Evolutionary conservation across 306 rosid species (phyloP).

Genomic region (Lagenaria siceraria): DNA sequence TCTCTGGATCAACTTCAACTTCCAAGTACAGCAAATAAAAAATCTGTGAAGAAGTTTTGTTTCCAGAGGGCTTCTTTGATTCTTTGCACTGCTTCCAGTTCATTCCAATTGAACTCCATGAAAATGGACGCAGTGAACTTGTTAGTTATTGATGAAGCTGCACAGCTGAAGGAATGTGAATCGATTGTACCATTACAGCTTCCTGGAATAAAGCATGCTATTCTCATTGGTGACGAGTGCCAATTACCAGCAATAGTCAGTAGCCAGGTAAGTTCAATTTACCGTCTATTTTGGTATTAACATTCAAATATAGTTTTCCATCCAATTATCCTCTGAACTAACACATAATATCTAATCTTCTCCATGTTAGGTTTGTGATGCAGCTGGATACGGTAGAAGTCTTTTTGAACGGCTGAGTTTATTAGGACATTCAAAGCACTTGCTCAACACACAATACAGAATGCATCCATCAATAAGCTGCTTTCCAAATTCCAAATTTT

Average conservation of each 20-base stretch:
- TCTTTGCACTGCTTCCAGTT: constrained; percentile 60
- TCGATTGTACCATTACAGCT: constrained; percentile 61
- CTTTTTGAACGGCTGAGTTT: constrained; percentile 53
- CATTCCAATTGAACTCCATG: constrained; percentile 38
- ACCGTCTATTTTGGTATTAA: not conserved
- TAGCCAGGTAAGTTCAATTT: constrained; percentile 27
- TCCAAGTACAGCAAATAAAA: constrained; percentile 20
- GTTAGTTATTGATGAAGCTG: constrained; percentile 78
- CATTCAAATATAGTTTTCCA: not conserved
- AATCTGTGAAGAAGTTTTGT: constrained; percentile 33
- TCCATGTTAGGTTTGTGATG: constrained; percentile 26
- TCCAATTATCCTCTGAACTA: constrained; percentile 16
- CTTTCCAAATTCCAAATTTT: constrained; percentile 56
- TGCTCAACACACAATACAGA: constrained; percentile 59
- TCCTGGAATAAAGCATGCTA: constrained; percentile 37
- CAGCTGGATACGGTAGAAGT: constrained; percentile 66
- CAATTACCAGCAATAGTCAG: constrained; percentile 63
- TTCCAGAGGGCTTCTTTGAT: constrained; percentile 49
- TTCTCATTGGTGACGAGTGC: constrained; percentile 69
- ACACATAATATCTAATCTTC: not conserved
- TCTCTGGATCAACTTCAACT: constrained; percentile 32
- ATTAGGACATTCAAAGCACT: constrained; percentile 35
- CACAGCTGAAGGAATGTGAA: constrained; percentile 69
- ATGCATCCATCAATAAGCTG: constrained; percentile 79
- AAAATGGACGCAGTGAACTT: constrained; percentile 29